These are phyloP conservation scores for Fibroporia radiculosa DNA, from an alignment of 768 basidiomycete species.

Conservation along the genomic window DNA sequence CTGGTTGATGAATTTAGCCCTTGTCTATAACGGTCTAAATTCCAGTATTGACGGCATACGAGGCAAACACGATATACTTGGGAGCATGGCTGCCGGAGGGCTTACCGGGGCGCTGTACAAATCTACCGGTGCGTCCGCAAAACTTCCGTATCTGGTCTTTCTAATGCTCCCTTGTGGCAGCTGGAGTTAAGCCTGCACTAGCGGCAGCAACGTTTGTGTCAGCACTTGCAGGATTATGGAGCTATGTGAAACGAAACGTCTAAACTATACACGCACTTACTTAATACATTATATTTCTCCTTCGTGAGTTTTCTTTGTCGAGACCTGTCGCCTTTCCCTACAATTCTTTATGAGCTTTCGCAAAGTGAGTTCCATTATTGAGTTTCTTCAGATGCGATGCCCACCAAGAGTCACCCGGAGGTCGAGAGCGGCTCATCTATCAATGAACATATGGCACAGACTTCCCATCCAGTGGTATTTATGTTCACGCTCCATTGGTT, in stretches of 20 bases:
- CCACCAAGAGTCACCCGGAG: too few relatives aligned
- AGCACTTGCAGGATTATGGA: slow-evolving; percentile 88
- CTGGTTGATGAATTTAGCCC: slow-evolving; percentile 49
- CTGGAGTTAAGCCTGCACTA: slow-evolving; percentile 85
- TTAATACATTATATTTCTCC: slow-evolving; percentile 18
- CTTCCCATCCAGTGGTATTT: slow-evolving; percentile 1
- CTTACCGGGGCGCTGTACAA: slow-evolving; percentile 89
- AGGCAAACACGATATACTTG: slow-evolving; percentile 85
- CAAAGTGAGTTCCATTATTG: too few relatives aligned
- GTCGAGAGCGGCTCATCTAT: neutral
- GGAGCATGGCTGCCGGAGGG: slow-evolving; percentile 89
- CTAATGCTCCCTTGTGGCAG: slow-evolving; percentile 33
- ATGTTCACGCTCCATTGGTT: neutral
- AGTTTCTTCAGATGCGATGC: neutral
- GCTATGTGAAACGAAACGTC: slow-evolving; percentile 86
- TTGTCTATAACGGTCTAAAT: slow-evolving; percentile 95
- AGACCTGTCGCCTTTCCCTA: too few relatives aligned
- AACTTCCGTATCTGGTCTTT: slow-evolving; percentile 22
- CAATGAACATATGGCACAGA: neutral
- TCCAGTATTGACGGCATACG: slow-evolving; percentile 84
- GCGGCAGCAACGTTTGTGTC: slow-evolving; percentile 87
- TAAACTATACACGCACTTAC: slow-evolving; percentile 33
- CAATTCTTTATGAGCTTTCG: too few relatives aligned
- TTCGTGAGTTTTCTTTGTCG: slow-evolving; percentile 21
- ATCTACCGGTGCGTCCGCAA: slow-evolving; percentile 73